A percentile compares a stretch with the other conserved stretches of the same genome.
Evolutionary conservation across 2,329 filamentous ascomycete genomes (phyloP).

Genomic region (Colletotrichum paranaense): DNA sequence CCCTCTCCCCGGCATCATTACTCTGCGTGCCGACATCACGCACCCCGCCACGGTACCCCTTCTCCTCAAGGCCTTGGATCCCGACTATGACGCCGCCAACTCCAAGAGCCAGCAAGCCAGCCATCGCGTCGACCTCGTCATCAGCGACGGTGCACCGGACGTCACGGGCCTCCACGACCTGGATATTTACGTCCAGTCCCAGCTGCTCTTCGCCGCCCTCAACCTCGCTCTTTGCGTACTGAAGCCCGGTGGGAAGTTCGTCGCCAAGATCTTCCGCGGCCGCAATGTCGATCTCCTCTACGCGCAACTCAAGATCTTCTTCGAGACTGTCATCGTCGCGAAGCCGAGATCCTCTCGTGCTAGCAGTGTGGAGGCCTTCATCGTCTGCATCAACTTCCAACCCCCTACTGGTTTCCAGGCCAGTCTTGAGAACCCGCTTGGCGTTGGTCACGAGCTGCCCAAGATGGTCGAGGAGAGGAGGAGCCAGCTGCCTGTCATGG

Average conservation of each 20-base stretch:
- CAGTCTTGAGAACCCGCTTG: conserved; percentile 80
- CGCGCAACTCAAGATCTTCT: conserved; percentile 92
- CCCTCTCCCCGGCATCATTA: conserved; percentile 90
- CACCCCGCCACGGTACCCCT: conserved; percentile 95
- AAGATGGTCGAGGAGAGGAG: conserved; percentile 59
- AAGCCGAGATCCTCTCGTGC: conserved; percentile 96
- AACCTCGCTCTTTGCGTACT: conserved; percentile 94
- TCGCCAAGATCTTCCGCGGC: conserved; percentile 96
- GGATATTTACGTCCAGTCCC: conserved; percentile 97
- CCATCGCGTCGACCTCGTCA: conserved; percentile 89
- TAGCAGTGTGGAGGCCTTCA: conserved; percentile 95
- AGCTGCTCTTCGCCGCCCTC: conserved; percentile 92
- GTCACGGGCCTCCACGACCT: conserved; percentile 97
- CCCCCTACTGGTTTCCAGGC: conserved; percentile 82
- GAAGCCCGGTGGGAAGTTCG: conserved; percentile 92
- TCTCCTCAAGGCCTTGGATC: conserved; percentile 85
- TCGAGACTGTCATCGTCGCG: conserved; percentile 86
- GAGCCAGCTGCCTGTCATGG: conserved; percentile 53
- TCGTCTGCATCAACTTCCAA: conserved; percentile 91
- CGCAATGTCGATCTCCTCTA: conserved; percentile 96
- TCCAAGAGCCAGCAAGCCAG: conserved; percentile 64
- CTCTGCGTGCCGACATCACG: conserved; percentile 94
- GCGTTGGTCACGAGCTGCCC: conserved; percentile 67
- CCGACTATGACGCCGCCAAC: conserved; percentile 65
- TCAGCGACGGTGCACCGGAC: conserved; percentile 95